Evolutionary conservation across 2,329 filamentous ascomycete species (phyloP).

Genomic region (Coleophoma eucalyptorum): DNA sequence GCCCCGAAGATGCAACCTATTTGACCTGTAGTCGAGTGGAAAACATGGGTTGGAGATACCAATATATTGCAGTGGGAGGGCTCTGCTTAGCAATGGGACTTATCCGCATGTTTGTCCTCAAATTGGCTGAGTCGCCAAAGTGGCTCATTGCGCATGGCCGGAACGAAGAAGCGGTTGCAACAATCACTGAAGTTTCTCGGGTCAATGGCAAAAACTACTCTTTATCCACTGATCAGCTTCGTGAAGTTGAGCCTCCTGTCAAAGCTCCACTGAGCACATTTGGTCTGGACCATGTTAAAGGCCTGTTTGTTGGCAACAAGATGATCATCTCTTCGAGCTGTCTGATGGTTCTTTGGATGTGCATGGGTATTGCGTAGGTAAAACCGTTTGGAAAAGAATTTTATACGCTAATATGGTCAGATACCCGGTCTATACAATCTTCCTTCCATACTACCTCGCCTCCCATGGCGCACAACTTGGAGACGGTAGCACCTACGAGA

Average conservation of each 20-base stretch:
- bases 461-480: conserved; percentile 32
- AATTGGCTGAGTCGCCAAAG: conserved; percentile 9
- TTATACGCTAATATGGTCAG: too few relatives aligned
- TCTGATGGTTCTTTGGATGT: conserved; percentile 55
- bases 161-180: conserved; percentile 4
- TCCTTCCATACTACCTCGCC: conserved; percentile 48
- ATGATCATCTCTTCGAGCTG: conserved; percentile 46
- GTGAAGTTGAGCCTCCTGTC: conserved; percentile 4
- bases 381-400: too few relatives aligned
- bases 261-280: conserved; percentile 11
- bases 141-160: conserved; percentile 4
- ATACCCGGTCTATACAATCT: conserved; percentile 52
- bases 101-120: conserved; percentile 22
- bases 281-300: conserved; percentile 40
- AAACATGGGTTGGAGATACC: conserved; percentile 49
- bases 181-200: background rate
- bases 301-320: conserved; percentile 48
- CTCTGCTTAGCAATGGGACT: conserved; percentile 38
- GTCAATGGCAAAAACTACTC: conserved; percentile 1
- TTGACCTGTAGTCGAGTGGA: conserved; percentile 33
- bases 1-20: conserved; percentile 33
- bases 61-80: conserved; percentile 42
- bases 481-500: conserved; percentile 1
- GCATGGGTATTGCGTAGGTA: too few relatives aligned
- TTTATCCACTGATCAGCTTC: conserved; percentile 8